Conservation (phyloP, 306 rosid species). For the Cyclanthera cordifolia region DNA sequence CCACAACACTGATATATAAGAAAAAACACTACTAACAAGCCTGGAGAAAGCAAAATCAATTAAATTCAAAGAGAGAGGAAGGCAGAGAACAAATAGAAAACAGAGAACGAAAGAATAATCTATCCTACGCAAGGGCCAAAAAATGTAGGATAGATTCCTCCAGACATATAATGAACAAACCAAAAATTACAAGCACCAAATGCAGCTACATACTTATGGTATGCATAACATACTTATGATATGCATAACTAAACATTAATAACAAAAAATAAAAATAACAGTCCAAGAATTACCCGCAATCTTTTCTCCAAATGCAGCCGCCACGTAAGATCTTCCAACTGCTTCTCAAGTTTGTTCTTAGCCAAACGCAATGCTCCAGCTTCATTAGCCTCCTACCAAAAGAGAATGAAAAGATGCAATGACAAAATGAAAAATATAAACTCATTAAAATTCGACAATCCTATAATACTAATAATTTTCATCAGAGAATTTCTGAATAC, state of each 20-base stretch:
- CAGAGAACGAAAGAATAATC: neutral
- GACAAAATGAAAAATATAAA: slow-evolving; percentile 5
- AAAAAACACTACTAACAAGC: slow-evolving; percentile 9
- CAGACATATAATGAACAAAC: neutral
- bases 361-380: slow-evolving; percentile 94
- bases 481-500: neutral
- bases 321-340: slow-evolving; percentile 90
- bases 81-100: neutral
- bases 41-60: neutral
- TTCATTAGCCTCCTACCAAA: slow-evolving; percentile 86
- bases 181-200: neutral
- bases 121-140: slow-evolving; percentile 1
- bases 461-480: neutral
- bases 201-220: neutral
- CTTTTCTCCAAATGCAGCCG: slow-evolving; percentile 89
- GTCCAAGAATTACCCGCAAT: slow-evolving; percentile 64
- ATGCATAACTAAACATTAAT: neutral
- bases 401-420: neutral
- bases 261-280: too few relatives aligned
- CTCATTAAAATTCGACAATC: neutral
- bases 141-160: neutral
- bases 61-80: neutral
- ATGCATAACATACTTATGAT: neutral
- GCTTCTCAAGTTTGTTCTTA: slow-evolving; percentile 90
- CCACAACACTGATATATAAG: slow-evolving; percentile 16